Evolutionary conservation across 805 yeast species (phyloP), one percentile per base, ranked within the genome.

Genomic region (Maudiozyma saulgeensis): DNA sequence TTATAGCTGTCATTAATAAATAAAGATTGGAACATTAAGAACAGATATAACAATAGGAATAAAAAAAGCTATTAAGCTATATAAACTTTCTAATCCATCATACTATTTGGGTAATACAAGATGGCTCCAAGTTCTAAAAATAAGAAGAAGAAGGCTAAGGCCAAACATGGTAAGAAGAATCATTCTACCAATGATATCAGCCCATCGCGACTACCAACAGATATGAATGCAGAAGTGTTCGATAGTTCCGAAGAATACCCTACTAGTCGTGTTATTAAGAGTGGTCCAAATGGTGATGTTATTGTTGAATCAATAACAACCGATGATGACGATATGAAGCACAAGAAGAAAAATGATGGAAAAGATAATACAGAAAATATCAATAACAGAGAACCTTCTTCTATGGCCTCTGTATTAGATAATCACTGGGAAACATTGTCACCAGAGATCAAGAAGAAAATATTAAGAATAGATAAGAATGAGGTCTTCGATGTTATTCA

Each of bases 281-380:
- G 82, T 56, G 84, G 78, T 3, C 76, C 82, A 4, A 83, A 85
- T 61, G 95, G 95, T 7, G 87, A 84, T 56, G 84, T 86, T 5
- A 77, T 85, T 45, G 88, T 87, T 23, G 84, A 84, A 56, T 62
- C 67, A 34, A 56, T 66, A 45, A 57, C 51, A 3, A 19, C 53
- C 41, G 60, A 50, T 26, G 60, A 50, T 53, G 58, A 32, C 23
- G 32, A 28, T 11, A 28, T 28, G 32, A 28, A 28, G 12, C 32
- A 28, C 12, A 28, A 28, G 12, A 28, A 28, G 32, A 28, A 28
- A 28, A 48, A 46, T 11, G 21, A 18, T 42, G 43, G 15, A 16
- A 45, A 47, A 9, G 49, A 43, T 28, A 44, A 47, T 15, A 45
- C 46, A 25, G 46, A 39, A 34, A 46, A 43, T n/a, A 43, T 41